Percentiles rank a stretch among this genome's conserved stretches.
phyloP scores from a whole-genome alignment of 257 asterid genomes.

The Capsicum chinense region DNA sequence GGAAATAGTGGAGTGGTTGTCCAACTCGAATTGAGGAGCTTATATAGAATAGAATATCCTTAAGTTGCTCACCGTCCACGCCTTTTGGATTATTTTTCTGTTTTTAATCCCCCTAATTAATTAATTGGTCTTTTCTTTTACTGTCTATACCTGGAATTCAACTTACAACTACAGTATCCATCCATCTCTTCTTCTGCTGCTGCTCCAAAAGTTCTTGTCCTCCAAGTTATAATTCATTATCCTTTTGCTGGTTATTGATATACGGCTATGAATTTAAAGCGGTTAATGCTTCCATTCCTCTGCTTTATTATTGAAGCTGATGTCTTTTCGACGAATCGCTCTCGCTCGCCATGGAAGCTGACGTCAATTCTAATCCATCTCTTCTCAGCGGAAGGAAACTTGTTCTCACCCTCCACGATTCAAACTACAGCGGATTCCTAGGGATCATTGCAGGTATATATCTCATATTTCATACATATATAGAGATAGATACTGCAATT shows the following conservation, averaged over 20 bases:
- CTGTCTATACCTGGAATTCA: no score
- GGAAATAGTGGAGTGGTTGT: slow-evolving; percentile 25
- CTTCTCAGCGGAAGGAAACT: slow-evolving; percentile 62
- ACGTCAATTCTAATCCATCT: slow-evolving; percentile 66
- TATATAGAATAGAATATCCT: no score
- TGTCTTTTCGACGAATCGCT: slow-evolving; percentile 39
- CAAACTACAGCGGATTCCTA: slow-evolving; percentile 73
- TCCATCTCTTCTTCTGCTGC: no score
- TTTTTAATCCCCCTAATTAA: background rate
- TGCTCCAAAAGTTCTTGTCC: no score
- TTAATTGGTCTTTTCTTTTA: background rate
- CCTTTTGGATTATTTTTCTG: background rate
- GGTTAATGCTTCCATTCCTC: slow-evolving; percentile 24
- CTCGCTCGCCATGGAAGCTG: slow-evolving; percentile 66
- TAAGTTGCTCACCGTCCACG: background rate
- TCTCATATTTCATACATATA: background rate
- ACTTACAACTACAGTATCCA: no score
- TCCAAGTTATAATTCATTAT: no score
- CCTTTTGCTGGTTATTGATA: no score
- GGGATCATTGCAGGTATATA: slow-evolving; percentile 73
- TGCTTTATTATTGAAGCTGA: slow-evolving; percentile 32
- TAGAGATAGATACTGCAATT: background rate
- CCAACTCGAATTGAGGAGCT: background rate
- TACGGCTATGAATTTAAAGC: background rate
- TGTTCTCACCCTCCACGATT: slow-evolving; percentile 56